phyloP scores from a whole-genome alignment of 805 yeast genomes.

The Kazachstania kunashirensis region DNA sequence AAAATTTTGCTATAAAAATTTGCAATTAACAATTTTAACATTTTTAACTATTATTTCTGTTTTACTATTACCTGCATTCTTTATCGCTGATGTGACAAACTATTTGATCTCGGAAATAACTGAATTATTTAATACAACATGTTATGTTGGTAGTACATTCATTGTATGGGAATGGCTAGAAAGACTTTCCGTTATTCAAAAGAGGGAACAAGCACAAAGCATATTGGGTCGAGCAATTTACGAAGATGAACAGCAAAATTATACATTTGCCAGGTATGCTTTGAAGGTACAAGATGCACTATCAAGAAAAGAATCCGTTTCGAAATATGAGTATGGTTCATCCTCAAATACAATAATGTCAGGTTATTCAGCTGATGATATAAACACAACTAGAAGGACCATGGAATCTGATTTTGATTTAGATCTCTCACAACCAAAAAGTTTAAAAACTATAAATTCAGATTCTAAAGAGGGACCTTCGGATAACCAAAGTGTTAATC shows the following conservation, averaged over 20 bases:
- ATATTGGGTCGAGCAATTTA: constrained; percentile 65
- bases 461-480: too few relatives aligned
- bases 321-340: neutral
- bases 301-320: constrained; percentile 8
- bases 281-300: constrained; percentile 21
- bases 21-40: constrained; percentile 44
- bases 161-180: constrained; percentile 85
- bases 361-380: too few relatives aligned
- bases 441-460: too few relatives aligned
- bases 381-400: too few relatives aligned
- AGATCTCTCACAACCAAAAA: too few relatives aligned
- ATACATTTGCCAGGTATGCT: constrained; percentile 25
- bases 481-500: constrained; percentile 18
- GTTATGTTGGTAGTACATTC: constrained; percentile 62
- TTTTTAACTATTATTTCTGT: constrained; percentile 45
- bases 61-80: constrained; percentile 55
- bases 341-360: neutral
- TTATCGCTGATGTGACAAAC: constrained; percentile 66
- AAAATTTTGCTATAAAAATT: constrained; percentile 38
- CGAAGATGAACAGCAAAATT: constrained; percentile 46
- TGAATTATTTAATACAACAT: constrained; percentile 62
- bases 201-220: constrained; percentile 55
- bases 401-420: too few relatives aligned
- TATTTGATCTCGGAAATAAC: constrained; percentile 67
- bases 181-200: constrained; percentile 47